Percentiles rank a stretch among this genome's conserved stretches.
phyloP scores from a whole-genome alignment of 305 asterid species.

The Fraxinus angustifolia region DNA sequence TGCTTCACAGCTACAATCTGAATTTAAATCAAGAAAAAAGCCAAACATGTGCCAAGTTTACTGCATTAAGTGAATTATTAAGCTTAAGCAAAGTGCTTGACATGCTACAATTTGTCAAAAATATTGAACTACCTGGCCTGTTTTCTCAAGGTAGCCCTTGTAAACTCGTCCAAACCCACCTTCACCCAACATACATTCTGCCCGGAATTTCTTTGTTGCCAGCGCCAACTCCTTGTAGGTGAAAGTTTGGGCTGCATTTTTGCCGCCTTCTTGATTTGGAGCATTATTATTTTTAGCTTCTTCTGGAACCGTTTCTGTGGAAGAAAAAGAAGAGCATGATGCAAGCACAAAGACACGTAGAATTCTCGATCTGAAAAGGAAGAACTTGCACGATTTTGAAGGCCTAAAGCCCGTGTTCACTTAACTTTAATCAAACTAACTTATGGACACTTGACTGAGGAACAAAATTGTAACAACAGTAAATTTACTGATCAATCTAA shows the following conservation, averaged over 20 bases:
- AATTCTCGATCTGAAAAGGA: neutral
- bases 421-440: neutral
- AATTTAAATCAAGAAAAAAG: neutral
- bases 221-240: slow-evolving; percentile 63
- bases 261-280: slow-evolving; percentile 29
- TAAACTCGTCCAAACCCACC: slow-evolving; percentile 71
- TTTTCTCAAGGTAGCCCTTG: slow-evolving; percentile 57
- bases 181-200: slow-evolving; percentile 44
- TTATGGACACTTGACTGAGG: too few relatives aligned
- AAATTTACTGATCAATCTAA: neutral
- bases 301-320: slow-evolving; percentile 16
- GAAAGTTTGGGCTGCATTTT: slow-evolving; percentile 70
- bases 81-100: neutral
- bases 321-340: neutral
- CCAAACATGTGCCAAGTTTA: neutral
- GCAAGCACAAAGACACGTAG: neutral
- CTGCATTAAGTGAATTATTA: neutral
- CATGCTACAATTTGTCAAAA: neutral
- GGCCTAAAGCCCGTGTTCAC: neutral
- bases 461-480: too few relatives aligned
- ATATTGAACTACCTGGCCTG: slow-evolving; percentile 51
- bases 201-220: slow-evolving; percentile 48
- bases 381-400: neutral
- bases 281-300: slow-evolving; percentile 26
- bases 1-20: slow-evolving; percentile 77